Evolutionary conservation across 1,284 basidiomycete genomes (phyloP).

Genomic region (Abortiporus biennis): DNA sequence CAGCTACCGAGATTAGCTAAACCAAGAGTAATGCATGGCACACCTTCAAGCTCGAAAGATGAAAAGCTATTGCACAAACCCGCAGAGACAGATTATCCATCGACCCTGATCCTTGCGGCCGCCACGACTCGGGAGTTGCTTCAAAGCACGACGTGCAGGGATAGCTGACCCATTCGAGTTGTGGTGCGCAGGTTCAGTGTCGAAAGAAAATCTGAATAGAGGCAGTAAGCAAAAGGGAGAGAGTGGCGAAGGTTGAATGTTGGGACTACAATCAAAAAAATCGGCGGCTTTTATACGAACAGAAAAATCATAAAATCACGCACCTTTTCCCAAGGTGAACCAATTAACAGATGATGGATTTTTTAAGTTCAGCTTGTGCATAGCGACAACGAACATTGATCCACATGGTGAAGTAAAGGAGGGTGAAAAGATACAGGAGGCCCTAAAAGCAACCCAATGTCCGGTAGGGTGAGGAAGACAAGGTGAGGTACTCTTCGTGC

Average conservation of each 20-base stretch:
- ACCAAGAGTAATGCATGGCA: too few species aligned
- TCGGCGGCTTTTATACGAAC: neutral
- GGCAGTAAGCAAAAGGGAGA: neutral
- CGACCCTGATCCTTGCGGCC: constrained; percentile 10
- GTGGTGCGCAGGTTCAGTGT: constrained; percentile 4
- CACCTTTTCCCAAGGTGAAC: neutral
- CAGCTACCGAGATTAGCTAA: too few species aligned
- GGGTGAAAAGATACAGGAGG: neutral
- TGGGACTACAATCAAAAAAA: neutral
- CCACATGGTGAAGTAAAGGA: neutral
- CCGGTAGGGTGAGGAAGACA: too few species aligned
- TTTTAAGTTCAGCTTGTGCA: neutral
- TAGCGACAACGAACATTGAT: neutral
- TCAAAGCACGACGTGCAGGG: constrained; percentile 6
- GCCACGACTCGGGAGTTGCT: constrained; percentile 5
- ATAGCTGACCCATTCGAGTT: constrained; percentile 2
- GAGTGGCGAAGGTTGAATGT: neutral
- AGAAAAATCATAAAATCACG: neutral
- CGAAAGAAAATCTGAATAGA: constrained; percentile 3
- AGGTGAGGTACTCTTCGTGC: too few species aligned
- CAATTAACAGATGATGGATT: neutral
- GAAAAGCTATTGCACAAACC: too few species aligned
- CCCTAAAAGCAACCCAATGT: neutral
- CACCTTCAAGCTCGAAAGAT: too few species aligned
- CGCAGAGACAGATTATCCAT: too few species aligned